Evolutionary conservation across 2,329 filamentous ascomycete species (phyloP).

Genomic region (Talaromyces funiculosus): DNA sequence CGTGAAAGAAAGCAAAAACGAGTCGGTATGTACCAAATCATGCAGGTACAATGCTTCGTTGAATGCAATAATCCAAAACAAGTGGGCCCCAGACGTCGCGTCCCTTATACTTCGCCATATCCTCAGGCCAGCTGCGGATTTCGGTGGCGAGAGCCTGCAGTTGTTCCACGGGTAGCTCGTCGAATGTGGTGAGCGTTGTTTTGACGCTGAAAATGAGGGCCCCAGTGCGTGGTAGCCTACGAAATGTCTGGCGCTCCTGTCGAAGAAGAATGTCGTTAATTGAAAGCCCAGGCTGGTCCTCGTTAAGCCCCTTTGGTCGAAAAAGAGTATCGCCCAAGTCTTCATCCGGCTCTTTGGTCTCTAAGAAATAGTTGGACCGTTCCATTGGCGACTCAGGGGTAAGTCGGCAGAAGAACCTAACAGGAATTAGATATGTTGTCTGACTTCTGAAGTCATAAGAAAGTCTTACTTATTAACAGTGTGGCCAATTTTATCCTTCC

Average conservation of each 20-base stretch:
- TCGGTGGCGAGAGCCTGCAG: constrained; percentile 39
- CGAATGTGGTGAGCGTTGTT: constrained; percentile 41
- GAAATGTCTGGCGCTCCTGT: constrained; percentile 48
- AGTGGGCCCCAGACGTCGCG: constrained; percentile 38
- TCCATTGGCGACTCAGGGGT: constrained; percentile 43
- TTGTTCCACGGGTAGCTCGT: constrained; percentile 38
- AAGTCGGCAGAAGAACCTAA: constrained; percentile 44
- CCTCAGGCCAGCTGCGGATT: constrained; percentile 42
- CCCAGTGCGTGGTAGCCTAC: constrained; percentile 38
- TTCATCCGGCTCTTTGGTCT: constrained; percentile 37
- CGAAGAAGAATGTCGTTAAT: constrained; percentile 43
- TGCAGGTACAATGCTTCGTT: constrained; percentile 15
- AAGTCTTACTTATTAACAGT: constrained; percentile 39
- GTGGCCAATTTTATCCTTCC: constrained; percentile 44
- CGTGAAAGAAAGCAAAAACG: background rate
- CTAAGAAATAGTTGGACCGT: constrained; percentile 47
- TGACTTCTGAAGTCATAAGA: background rate
- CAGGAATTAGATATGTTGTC: background rate
- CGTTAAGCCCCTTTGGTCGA: constrained; percentile 37
- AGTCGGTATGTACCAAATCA: background rate
- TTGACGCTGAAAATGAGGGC: constrained; percentile 48
- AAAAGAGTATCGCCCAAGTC: constrained; percentile 41
- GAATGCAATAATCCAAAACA: constrained; percentile 33
- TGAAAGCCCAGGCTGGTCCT: constrained; percentile 32
- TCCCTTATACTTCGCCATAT: constrained; percentile 43